Conservation (phyloP, 306 rosid genomes). For the Fragaria ananassa region DNA sequence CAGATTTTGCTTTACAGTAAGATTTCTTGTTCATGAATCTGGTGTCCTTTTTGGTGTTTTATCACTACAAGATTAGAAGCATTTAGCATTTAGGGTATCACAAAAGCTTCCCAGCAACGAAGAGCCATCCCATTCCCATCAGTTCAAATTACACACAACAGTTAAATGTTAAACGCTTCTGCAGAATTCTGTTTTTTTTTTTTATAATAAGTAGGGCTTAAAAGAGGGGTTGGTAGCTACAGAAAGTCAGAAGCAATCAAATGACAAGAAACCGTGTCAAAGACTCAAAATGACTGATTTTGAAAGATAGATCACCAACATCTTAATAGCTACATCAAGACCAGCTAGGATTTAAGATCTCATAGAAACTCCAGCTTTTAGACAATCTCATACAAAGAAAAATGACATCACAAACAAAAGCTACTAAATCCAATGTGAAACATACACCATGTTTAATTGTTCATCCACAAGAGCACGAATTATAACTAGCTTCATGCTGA, state of each 20-base stretch:
- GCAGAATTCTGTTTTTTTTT: neutral
- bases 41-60: neutral
- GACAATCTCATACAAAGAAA: neutral
- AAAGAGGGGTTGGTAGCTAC: neutral
- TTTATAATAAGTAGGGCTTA: neutral
- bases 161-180: neutral
- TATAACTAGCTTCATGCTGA: slow-evolving; percentile 42
- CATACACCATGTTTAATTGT: slow-evolving; percentile 18
- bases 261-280: neutral
- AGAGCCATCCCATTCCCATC: too few relatives aligned
- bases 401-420: neutral
- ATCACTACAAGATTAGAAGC: neutral
- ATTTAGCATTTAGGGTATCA: neutral
- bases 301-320: neutral
- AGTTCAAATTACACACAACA: neutral
- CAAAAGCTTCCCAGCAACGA: neutral
- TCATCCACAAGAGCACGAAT: slow-evolving; percentile 22
- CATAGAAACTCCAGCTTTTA: slow-evolving; percentile 1
- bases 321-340: slow-evolving; percentile 13
- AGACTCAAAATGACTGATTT: neutral
- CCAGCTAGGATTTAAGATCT: neutral
- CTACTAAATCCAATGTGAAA: slow-evolving; percentile 8
- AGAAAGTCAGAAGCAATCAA: neutral
- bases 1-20: neutral
- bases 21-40: neutral